Base-by-base conservation (phyloP, 106 monocot genomes). In the Acorus calamus region DNA sequence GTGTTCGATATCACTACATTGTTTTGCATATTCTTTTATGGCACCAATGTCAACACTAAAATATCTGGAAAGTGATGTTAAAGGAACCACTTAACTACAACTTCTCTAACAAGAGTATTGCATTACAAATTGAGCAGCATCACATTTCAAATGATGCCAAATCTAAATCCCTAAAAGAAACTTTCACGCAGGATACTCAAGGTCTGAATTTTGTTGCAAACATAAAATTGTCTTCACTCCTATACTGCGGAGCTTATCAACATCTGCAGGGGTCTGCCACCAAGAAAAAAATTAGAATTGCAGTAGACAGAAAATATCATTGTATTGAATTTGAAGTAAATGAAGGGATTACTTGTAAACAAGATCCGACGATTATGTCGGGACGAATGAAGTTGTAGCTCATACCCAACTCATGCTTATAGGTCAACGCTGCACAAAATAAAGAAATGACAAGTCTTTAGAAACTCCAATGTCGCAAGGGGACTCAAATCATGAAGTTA, bases 321-420 rank as follows among this genome's bases (percentile, higher is more conserved):
- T 56, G 14, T 53, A 10, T 14, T 14, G 28, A 73, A 48, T 28
- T 28, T 28, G 28, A 5, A 50, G 47, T 6, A 62, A 5, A 28
- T 10, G 55, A 68, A 14, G 61, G 61, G 59, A 64, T 59, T 66
- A 98, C 96, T 85, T 98, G 91, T 49, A 98, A 71, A 65, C 91
- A 98, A 48, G 91, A 98, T 43, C 96, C 96, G 64, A 92, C 92
- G 73, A 98, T 92, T 80, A 98, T 80, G 58, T 92, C 85, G n/a
- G 96, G 91, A 65, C 45, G 78, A 65, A 98, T 88, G 51, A 92
- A 91, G 72, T 88, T 83, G 69, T 92, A 98, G 75, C 88, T 98
- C 91, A 98, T 86, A 28, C 96, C 96, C 44, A 98, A 75, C 61
- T 92, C 96, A 73, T 98, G 96, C 66, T 75, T 76, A 71, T 98